A percentile compares a stretch with the other conserved stretches of the same genome.
These are phyloP conservation scores for Jacaranda mimosifolia DNA, from an alignment of 257 asterid genomes.

Conservation along the genomic window DNA sequence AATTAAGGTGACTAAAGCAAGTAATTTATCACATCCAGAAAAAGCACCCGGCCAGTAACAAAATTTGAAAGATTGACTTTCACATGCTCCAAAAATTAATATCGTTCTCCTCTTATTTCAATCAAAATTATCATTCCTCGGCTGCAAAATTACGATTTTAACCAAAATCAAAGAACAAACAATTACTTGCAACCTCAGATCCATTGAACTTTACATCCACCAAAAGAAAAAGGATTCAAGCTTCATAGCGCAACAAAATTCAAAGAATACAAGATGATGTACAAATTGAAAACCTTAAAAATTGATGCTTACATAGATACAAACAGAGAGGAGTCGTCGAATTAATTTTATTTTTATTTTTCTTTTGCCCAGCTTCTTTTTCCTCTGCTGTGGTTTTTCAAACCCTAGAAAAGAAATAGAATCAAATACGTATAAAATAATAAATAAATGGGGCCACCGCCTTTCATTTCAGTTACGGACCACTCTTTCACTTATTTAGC, in stretches of 20 bases:
- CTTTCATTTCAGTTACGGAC: conserved; percentile 25
- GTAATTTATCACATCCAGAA: background rate
- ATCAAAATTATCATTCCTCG: conserved; percentile 6
- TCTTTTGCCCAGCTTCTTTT: conserved; percentile 1
- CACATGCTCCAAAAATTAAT: conserved; percentile 6
- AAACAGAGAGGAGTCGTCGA: conserved; percentile 38
- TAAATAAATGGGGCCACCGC: conserved; percentile 31
- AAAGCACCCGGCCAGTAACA: background rate
- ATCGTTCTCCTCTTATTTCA: background rate
- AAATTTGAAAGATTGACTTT: conserved; percentile 34
- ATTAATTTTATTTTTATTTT: conserved; percentile 28
- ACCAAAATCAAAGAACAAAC: background rate
- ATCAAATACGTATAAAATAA: background rate
- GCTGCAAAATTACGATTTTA: conserved; percentile 14
- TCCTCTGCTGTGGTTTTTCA: conserved; percentile 32
- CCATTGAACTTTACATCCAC: conserved; percentile 24
- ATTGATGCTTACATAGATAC: conserved; percentile 32
- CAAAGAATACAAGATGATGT: background rate
- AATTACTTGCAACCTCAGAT: conserved; percentile 28
- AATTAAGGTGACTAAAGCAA: background rate
- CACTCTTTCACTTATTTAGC: conserved; percentile 4
- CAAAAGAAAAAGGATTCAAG: background rate
- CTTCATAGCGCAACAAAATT: background rate
- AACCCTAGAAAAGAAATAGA: conserved; percentile 37
- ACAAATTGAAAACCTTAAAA: conserved; percentile 16